Evolutionary conservation across 306 rosid genomes (phyloP).

Genomic region (Arachis hypogaea): DNA sequence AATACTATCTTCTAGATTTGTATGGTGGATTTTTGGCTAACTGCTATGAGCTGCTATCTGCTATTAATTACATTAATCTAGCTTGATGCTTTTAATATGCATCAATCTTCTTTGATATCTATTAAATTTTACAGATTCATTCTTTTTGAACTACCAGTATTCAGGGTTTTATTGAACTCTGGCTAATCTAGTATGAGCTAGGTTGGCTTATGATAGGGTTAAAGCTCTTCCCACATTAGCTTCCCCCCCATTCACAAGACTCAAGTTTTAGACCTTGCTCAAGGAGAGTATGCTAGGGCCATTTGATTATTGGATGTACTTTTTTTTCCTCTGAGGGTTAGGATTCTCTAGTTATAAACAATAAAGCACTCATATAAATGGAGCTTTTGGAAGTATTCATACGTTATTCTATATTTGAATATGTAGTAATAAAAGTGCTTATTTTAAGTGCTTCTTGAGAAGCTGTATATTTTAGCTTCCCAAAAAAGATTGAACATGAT

Average conservation of each 20-base stretch:
- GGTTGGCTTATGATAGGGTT: not conserved
- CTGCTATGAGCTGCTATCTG: too few relatives aligned
- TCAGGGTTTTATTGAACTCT: not conserved
- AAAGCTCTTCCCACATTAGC: not conserved
- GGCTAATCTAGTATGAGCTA: not conserved
- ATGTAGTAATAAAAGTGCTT: too few relatives aligned
- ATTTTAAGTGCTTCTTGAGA: too few relatives aligned
- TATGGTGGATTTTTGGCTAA: too few relatives aligned
- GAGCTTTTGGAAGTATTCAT: too few relatives aligned
- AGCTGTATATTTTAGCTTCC: too few relatives aligned
- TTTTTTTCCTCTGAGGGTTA: not conserved
- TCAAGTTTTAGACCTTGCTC: not conserved
- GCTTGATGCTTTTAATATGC: not conserved
- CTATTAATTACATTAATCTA: too few relatives aligned
- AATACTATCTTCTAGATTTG: too few relatives aligned
- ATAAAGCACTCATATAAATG: too few relatives aligned
- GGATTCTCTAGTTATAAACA: too few relatives aligned
- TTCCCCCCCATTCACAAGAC: not conserved
- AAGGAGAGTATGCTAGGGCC: not conserved
- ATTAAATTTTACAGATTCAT: not conserved
- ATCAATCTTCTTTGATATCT: not conserved
- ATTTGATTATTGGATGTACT: not conserved
- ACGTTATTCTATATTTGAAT: too few relatives aligned
- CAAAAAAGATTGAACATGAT: too few relatives aligned
- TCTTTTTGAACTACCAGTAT: not conserved